Conservation (phyloP, 2,329 filamentous ascomycete genomes). For the Curvularia spicifera region DNA sequence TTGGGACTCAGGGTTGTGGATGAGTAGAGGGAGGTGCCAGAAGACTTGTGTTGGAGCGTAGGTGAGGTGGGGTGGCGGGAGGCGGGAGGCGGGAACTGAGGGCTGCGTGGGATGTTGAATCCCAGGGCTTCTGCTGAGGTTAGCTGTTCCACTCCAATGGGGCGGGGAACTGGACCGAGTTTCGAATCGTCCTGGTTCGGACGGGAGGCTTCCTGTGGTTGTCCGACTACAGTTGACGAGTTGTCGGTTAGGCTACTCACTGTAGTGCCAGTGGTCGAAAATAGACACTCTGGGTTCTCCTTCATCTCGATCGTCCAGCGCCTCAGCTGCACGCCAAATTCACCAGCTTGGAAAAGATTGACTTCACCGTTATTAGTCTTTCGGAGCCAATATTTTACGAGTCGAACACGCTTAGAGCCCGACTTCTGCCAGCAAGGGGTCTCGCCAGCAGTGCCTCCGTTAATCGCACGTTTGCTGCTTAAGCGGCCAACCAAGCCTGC, state of each 20-base stretch:
- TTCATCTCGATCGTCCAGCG: constrained; percentile 17
- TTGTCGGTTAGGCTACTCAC: neutral
- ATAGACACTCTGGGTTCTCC: constrained; percentile 1
- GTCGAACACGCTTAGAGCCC: constrained; percentile 31
- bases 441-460: constrained; percentile 8
- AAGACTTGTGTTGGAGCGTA: neutral
- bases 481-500: constrained; percentile 35
- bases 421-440: constrained; percentile 16
- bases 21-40: neutral
- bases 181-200: constrained; percentile 2
- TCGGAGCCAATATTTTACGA: constrained; percentile 36
- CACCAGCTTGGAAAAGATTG: constrained; percentile 24
- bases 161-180: constrained; percentile 19
- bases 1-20: constrained; percentile 2
- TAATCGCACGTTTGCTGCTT: constrained; percentile 2
- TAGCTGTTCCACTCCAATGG: neutral
- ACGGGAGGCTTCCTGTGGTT: neutral
- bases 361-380: constrained; percentile 14
- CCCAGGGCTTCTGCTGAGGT: constrained; percentile 11
- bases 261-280: neutral
- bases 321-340: constrained; percentile 33
- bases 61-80: neutral
- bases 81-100: neutral
- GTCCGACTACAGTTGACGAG: neutral
- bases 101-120: constrained; percentile 2